These are phyloP conservation scores for Citrullus amarus DNA, from an alignment of 306 rosid species.

Conservation along the genomic window DNA sequence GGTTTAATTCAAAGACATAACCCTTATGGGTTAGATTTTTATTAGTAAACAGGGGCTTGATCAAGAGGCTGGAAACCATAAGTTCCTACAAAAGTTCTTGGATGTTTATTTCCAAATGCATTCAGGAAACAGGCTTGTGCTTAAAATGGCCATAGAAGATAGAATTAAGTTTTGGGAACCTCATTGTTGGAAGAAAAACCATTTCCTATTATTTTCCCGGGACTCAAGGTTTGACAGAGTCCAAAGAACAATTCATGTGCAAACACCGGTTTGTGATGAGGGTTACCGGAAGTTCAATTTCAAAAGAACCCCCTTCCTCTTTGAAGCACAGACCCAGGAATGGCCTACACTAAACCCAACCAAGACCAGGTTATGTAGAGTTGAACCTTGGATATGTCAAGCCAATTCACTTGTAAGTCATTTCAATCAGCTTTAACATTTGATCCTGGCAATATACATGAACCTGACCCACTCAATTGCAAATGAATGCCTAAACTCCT, in stretches of 20 bases:
- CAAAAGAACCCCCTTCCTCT: background rate
- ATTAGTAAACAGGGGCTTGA: background rate
- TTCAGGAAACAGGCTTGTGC: background rate
- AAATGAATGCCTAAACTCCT: background rate
- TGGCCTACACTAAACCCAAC: background rate
- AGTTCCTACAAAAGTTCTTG: background rate
- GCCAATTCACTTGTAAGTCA: background rate
- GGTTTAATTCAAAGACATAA: background rate
- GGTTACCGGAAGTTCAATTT: background rate
- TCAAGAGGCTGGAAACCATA: background rate
- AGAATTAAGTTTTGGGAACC: background rate
- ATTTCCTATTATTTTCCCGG: background rate
- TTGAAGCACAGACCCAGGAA: background rate
- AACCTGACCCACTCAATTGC: background rate
- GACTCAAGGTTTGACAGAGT: background rate
- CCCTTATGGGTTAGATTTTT: background rate
- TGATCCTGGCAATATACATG: background rate
- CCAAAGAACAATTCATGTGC: background rate
- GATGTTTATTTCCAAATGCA: background rate
- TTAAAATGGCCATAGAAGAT: background rate
- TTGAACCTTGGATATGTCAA: background rate
- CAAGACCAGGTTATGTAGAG: background rate
- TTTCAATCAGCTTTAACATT: background rate
- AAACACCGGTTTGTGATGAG: background rate
- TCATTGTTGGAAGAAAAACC: background rate